Base-by-base conservation (phyloP, 176 grass and related monocot species). In the Dactylis glomerata region DNA sequence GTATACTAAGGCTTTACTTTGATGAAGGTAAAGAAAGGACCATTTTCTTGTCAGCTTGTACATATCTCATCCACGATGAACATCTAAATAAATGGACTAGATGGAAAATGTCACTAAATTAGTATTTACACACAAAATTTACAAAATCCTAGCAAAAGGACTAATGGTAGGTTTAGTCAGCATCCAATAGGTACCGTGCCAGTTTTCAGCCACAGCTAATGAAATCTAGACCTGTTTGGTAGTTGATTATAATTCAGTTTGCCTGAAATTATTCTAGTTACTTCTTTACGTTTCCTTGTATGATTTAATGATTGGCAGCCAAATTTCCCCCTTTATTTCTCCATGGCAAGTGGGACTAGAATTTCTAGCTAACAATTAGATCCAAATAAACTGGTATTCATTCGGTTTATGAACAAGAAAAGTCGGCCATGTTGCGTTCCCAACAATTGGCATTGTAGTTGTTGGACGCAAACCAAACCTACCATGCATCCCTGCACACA, bases 11-110 rank as follows among this genome's bases (percentile, higher is more conserved):
- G 55, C 54, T 78, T 55, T 78, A 78, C 76, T 78, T 78, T 78
- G 76, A 78, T 78, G 76, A 78, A 78, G 76, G 55, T 78, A 78
- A 78, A 78, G 76, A 78, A 78, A 78, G 56, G 76, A 78, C 75
- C 75, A 78, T 16, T 78, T 54, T 78, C 76, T 78, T 78, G 54
- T 62, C 12, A 78, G 76, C 76, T 58, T 78, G 76, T 44, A 78
- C 52, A 78, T 78, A 59, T 61, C 51, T 78, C 76, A 78, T 37
- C 76, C 55, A 78, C 40, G 76, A 78, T 78, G 76, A 78, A 78
- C 76, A 78, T 78, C 76, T 78, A 78, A 77, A 78, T 61, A 42
- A 78, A 78, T 61, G 76, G 54, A 78, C 76, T 78, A 15, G 23
- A 78, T 54, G 55, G 50, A 38, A 78, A 78, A 78, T 56, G 50